These are phyloP conservation scores for Nitzschia palea DNA, from an alignment of 108 stramenopile genomes.

Conservation along the genomic window DNA sequence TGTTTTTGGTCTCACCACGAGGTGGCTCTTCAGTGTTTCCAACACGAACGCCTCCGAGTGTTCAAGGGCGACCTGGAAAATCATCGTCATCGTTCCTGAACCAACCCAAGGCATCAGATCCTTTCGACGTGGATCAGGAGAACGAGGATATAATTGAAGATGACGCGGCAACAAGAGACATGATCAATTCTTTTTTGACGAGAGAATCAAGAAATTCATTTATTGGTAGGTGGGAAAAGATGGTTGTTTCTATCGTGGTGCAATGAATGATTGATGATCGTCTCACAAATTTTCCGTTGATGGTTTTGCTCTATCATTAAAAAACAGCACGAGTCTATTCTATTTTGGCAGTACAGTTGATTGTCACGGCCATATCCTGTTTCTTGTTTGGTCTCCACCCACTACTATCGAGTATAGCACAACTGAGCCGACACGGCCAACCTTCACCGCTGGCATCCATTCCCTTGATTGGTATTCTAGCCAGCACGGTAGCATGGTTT, in stretches of 20 bases:
- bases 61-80: neutral
- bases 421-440: constrained; percentile 33
- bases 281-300: neutral
- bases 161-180: constrained; percentile 30
- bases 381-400: constrained; percentile 58
- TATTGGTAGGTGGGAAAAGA: constrained; percentile 42
- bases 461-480: constrained; percentile 32
- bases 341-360: constrained; percentile 70
- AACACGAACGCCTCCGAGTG: neutral
- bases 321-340: constrained; percentile 72
- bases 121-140: too few relatives aligned
- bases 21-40: neutral
- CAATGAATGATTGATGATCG: too few relatives aligned
- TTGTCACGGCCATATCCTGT: constrained; percentile 63
- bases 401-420: constrained; percentile 23
- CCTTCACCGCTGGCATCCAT: constrained; percentile 17
- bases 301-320: neutral
- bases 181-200: constrained; percentile 65
- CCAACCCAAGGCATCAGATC: too few relatives aligned
- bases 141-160: neutral
- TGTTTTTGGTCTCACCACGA: too few relatives aligned
- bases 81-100: neutral
- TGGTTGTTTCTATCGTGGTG: neutral
- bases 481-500: constrained; percentile 53
- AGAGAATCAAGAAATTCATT: constrained; percentile 72